These are phyloP conservation scores for Wallacemonas rigidus DNA, from an alignment of 208 protist genomes.

Conservation along the genomic window DNA sequence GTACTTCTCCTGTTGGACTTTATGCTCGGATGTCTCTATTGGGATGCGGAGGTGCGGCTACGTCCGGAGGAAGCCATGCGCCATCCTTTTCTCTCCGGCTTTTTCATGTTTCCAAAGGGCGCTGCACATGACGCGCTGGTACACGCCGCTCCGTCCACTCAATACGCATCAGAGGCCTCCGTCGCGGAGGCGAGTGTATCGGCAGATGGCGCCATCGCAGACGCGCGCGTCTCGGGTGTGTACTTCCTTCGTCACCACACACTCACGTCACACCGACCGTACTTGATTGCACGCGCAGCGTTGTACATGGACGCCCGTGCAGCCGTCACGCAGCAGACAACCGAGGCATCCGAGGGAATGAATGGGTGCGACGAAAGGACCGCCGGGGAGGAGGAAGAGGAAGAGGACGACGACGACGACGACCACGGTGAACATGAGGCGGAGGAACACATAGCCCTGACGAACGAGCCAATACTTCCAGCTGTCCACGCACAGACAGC, in stretches of 20 bases:
- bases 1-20: conserved; percentile 39
- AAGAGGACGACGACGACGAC: not conserved
- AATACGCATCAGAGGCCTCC: not conserved
- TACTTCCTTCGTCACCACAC: conserved; percentile 46
- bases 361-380: too few species aligned
- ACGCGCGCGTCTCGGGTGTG: conserved; percentile 27
- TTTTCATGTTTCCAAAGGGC: conserved; percentile 16
- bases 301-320: not conserved
- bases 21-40: conserved; percentile 60
- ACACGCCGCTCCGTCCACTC: not conserved
- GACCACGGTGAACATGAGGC: not conserved
- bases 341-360: not conserved
- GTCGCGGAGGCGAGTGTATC: not conserved
- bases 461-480: too few species aligned
- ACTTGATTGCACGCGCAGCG: conserved; percentile 3
- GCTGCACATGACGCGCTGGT: not conserved
- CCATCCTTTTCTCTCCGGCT: conserved; percentile 49
- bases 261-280: conserved; percentile 26
- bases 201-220: not conserved
- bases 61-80: conserved; percentile 47
- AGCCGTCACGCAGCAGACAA: not conserved
- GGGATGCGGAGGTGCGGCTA: conserved; percentile 58
- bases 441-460: too few species aligned
- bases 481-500: too few species aligned
- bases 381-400: not conserved